Base-by-base conservation (phyloP, 495 filamentous ascomycete genomes). In the Penicillium angulare region DNA sequence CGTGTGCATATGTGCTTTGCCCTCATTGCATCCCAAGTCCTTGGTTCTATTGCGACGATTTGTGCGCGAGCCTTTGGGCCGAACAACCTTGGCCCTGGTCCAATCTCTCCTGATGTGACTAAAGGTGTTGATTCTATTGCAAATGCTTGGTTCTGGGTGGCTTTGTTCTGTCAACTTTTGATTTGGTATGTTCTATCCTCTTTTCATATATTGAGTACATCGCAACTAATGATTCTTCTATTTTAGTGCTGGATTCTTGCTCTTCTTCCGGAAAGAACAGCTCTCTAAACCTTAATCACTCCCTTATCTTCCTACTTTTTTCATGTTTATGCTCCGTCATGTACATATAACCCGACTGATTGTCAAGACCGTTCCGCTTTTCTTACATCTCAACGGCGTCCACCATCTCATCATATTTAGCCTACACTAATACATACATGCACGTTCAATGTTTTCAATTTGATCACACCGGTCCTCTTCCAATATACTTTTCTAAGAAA, bases 81-180 rank as follows among this genome's bases (percentile, higher is more conserved):
- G 1, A 74, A 78, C 43, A 66, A 52, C n/a, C 50, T 68, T 8
- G 75, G 75, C 0, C 75, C 76, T 2, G 71, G 72, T 1, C 69
- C 71, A 3, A 71, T 76, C 13, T 73, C 67, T 12, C 73, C 73
- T 9, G 72, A 76, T 50, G 58, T 76, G 24, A 67, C 68, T 0
- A 57, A 57, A 13, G 72, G 70, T 5, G 52, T 57, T 8, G 46
- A 72, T 21, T 75, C 79, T 3, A 43, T 86, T 17, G 74, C 71
- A 7, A 78, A 81, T 46, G 72, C 77, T 18, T 81, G 74, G 68
- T 90, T 89, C 59, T 90, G 86, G 85, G 65, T 86, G 35, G 79
- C 77, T 17, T 52, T 89, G 23, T 52, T 77, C 13, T 74, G 79
- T 52, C 86, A 90, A 62, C 48, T 84, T 31, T 64, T 82, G 6